These are phyloP conservation scores for Penicillium atrosanguineum DNA, from an alignment of 495 filamentous ascomycete genomes.

Conservation along the genomic window DNA sequence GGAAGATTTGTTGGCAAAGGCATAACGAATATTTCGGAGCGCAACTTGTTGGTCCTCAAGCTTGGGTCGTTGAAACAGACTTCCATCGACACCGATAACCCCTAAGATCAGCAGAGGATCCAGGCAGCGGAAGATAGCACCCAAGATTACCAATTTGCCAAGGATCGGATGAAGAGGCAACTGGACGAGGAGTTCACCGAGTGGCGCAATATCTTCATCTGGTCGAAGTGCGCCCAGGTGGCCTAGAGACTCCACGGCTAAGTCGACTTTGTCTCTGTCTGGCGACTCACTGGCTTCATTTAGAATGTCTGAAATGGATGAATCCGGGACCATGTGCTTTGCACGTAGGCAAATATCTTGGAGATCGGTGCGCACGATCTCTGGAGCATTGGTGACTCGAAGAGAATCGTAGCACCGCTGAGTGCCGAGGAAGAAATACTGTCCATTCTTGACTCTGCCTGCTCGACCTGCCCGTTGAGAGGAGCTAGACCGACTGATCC, in stretches of 20 bases:
- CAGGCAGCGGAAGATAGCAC: constrained; percentile 59
- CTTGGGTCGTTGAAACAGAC: constrained; percentile 43
- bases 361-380: constrained; percentile 21
- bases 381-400: constrained; percentile 44
- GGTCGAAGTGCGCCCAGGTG: constrained; percentile 48
- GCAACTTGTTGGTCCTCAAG: constrained; percentile 20
- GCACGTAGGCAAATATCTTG: constrained; percentile 15
- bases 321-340: constrained; percentile 6
- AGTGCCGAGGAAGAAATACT: constrained; percentile 57
- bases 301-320: constrained; percentile 44
- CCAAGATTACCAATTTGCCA: constrained; percentile 58
- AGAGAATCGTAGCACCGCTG: constrained; percentile 48
- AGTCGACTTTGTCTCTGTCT: constrained; percentile 34
- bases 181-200: constrained; percentile 48
- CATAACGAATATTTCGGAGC: constrained; percentile 26
- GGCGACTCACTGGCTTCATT: constrained; percentile 54
- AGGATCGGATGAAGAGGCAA: constrained; percentile 50
- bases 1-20: constrained; percentile 38
- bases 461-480: constrained; percentile 59
- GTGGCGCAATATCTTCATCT: constrained; percentile 48
- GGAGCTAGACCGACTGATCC: constrained; percentile 54
- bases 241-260: constrained; percentile 45
- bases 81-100: constrained; percentile 33
- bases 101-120: constrained; percentile 58
- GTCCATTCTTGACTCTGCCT: constrained; percentile 55